Evolutionary conservation across 73 alveolate genomes (phyloP), one percentile per base, ranked within the genome.

Genomic region (Paramecium primaurelia): DNA sequence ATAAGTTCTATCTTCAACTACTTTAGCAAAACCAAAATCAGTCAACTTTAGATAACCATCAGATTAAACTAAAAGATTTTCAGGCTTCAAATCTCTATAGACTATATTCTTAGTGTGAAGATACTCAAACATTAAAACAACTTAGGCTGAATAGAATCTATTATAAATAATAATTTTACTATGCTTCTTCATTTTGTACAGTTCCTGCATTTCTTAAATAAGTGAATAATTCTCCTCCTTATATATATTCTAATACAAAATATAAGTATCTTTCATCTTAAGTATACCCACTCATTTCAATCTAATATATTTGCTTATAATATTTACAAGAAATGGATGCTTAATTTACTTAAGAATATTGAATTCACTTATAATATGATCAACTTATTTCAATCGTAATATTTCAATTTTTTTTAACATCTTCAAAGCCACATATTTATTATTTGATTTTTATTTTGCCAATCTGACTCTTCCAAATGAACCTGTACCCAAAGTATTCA

Each of bases 11-110:
- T 98, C 97, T 92, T 96, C 99, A 88, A 98, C 98, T 45, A 94
- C 92, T 96, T 98, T 99, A 40, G 99, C 99, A 73, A 98, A 98
- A 68, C 99, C 99, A 93, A 99, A 99, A 92, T 99, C 99, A 26
- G 99, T 99, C 68, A 98, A 95, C 93, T 97, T 98, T 84, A 98
- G 88, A 93, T 97, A 99, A 42, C 99, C 99, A 58, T 98, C 99
- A 22, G 94, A 77, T 92, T 96, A 97, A 38, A 98, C 95, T 60
- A 98, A 91, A 22, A 98, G 86, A 88, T 98, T 98, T 94, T 98
- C 99, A 26, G 99, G 99, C 88, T 98, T 98, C 77, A 98, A 93
- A 83, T 98, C 99, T 30, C 99, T 93, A 93, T 98, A 98, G 36
- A 98, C 97, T 42, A 98, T 96, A 86, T 98, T 97, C 94, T 97